These are phyloP conservation scores for Beauveria sp. DNA, from an alignment of 2,329 filamentous ascomycete genomes.

Conservation along the genomic window DNA sequence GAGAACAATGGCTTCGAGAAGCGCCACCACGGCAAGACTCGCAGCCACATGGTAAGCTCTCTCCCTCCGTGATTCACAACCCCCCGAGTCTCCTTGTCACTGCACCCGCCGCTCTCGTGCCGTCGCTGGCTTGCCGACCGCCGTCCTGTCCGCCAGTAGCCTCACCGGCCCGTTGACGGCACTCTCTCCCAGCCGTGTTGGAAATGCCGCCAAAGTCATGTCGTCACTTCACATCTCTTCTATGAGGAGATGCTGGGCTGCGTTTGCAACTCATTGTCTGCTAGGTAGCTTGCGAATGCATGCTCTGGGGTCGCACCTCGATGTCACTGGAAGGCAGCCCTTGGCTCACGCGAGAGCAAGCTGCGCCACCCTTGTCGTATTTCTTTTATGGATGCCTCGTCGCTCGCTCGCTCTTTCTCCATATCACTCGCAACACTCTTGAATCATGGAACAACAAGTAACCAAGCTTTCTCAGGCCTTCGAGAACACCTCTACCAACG, in stretches of 20 bases:
- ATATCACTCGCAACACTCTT: background rate
- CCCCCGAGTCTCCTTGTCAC: background rate
- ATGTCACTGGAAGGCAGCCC: slow-evolving; percentile 5
- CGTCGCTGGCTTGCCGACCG: background rate
- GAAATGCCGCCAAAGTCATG: background rate
- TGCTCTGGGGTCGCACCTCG: background rate
- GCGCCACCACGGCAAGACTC: slow-evolving; percentile 76
- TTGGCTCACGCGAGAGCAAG: background rate
- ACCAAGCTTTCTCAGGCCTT: slow-evolving; percentile 61
- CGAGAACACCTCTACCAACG: slow-evolving; percentile 97
- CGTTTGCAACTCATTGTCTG: background rate
- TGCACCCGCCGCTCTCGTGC: background rate
- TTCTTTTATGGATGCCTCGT: background rate
- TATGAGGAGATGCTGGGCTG: background rate
- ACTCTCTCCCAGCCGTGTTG: background rate
- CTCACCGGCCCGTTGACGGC: background rate
- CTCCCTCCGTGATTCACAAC: background rate
- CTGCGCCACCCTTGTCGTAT: background rate
- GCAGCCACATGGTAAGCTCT: slow-evolving; percentile 72
- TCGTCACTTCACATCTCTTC: background rate
- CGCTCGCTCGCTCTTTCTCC: background rate
- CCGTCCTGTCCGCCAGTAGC: background rate
- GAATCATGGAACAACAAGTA: slow-evolving; percentile 16
- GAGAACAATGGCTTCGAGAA: slow-evolving; percentile 44
- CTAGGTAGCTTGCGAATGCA: background rate